These are phyloP conservation scores for Quercus parvula DNA, from an alignment of 306 rosid species.

Conservation along the genomic window DNA sequence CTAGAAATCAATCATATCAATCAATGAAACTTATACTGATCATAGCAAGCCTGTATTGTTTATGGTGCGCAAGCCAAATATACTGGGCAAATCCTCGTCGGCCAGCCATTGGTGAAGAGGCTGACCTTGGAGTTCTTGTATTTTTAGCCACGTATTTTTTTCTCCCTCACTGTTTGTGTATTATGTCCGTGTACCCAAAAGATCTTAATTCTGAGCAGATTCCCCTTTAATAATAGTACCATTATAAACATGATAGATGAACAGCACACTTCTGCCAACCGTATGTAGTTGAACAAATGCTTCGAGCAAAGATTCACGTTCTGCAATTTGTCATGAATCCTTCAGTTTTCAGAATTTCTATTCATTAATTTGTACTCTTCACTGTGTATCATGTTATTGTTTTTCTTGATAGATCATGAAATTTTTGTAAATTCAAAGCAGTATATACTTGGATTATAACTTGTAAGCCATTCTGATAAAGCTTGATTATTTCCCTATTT, in stretches of 20 bases:
- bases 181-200: conserved; percentile 54
- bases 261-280: neutral
- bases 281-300: neutral
- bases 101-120: conserved; percentile 89
- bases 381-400: neutral
- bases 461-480: no score
- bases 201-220: conserved; percentile 47
- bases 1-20: conserved; percentile 43
- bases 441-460: no score
- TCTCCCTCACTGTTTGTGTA: conserved; percentile 67
- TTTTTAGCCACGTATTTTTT: conserved; percentile 59
- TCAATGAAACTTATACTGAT: conserved; percentile 49
- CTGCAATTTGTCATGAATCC: neutral
- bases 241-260: no score
- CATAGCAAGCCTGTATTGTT: conserved; percentile 59
- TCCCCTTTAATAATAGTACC: conserved; percentile 33
- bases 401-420: neutral
- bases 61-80: conserved; percentile 79
- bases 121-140: conserved; percentile 83
- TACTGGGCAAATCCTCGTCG: conserved; percentile 65
- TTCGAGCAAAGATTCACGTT: neutral
- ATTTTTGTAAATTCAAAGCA: no score
- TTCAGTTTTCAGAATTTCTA: conserved; percentile 3
- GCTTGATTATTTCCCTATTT: no score
- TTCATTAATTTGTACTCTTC: neutral